Percentiles rank a stretch among this genome's conserved stretches.
Evolutionary conservation across 257 asterid species (phyloP).

Genomic region (Scutellaria baicalensis): DNA sequence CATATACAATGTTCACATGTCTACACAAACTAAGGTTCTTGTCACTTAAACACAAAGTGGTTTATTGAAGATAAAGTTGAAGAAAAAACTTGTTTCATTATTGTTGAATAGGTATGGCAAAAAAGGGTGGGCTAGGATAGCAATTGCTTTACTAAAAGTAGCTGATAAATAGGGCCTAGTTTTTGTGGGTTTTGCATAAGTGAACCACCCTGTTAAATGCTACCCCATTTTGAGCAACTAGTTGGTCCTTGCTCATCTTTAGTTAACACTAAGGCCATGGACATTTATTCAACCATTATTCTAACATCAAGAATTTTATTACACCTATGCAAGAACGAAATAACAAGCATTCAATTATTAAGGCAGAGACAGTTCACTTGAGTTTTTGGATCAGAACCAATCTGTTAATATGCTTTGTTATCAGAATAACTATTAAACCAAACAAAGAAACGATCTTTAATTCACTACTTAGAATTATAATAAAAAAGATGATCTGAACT

Average conservation of each 20-base stretch:
- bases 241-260: not conserved
- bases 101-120: not conserved
- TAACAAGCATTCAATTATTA: not conserved
- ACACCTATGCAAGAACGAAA: not conserved
- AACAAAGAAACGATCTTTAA: too few species aligned
- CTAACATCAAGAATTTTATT: not conserved
- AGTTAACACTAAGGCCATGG: not conserved
- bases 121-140: constrained; percentile 1
- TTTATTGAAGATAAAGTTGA: not conserved
- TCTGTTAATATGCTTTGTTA: too few species aligned
- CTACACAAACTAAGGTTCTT: too few species aligned
- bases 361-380: too few species aligned
- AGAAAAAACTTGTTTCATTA: not conserved
- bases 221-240: not conserved
- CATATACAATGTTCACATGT: too few species aligned
- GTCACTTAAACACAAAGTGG: not conserved
- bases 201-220: not conserved
- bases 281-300: not conserved
- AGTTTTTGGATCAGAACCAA: too few species aligned
- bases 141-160: not conserved
- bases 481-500: not conserved
- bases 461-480: too few species aligned
- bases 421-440: not conserved
- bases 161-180: not conserved
- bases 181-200: not conserved